Percentiles rank a stretch among this genome's conserved stretches.
Evolutionary conservation across 1,139 yeast genomes (phyloP).

Genomic region (Spathaspora sp.): DNA sequence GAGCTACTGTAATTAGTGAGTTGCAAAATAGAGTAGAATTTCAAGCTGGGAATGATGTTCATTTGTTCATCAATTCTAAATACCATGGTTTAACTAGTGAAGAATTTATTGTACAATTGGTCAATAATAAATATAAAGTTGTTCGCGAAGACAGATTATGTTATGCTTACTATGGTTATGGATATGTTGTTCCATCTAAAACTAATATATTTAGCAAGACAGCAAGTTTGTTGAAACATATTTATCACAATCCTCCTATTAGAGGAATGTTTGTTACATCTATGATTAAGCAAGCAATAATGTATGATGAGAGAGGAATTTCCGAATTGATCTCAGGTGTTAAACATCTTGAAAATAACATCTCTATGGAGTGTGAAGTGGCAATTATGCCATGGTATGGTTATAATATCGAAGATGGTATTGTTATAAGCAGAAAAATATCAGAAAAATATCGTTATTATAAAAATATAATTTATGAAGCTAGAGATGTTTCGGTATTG

Average conservation of each 20-base stretch:
- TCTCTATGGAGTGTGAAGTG: background rate
- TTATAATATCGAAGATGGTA: conserved; percentile 2
- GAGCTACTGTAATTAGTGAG: background rate
- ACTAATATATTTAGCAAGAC: background rate
- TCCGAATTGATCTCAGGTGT: background rate
- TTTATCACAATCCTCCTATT: conserved; percentile 1
- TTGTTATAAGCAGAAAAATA: background rate
- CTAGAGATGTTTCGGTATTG: background rate
- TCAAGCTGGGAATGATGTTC: background rate
- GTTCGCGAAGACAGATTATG: background rate
- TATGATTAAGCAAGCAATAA: background rate
- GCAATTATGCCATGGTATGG: conserved; percentile 4
- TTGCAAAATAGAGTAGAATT: background rate
- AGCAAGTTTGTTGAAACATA: background rate
- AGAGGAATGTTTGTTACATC: conserved; percentile 2
- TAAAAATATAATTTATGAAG: background rate
- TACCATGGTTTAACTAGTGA: background rate
- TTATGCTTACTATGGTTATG: background rate
- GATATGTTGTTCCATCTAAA: background rate
- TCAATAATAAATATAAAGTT: background rate
- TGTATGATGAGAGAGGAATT: background rate
- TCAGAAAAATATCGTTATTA: background rate
- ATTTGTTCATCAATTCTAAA: background rate
- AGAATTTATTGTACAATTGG: background rate
- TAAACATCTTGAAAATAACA: background rate